A percentile compares a stretch with the other conserved stretches of the same genome.
These are phyloP conservation scores for Colletotrichum musicola DNA, from an alignment of 2,329 filamentous ascomycete genomes.

Conservation along the genomic window DNA sequence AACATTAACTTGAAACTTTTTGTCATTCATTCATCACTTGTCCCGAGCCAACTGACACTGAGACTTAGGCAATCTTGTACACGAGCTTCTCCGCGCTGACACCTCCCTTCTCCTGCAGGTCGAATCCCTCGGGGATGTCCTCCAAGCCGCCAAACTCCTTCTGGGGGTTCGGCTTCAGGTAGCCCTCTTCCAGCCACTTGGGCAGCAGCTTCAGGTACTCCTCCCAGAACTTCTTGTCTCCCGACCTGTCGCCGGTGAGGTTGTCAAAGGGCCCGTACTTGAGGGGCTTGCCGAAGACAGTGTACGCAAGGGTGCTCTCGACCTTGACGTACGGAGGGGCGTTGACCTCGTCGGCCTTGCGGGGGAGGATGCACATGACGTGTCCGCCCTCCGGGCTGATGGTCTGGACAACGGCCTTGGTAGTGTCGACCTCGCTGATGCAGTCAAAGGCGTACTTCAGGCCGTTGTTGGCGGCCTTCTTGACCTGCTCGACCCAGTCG, in stretches of 20 bases:
- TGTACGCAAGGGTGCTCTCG: conserved; percentile 35
- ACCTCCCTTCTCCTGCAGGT: conserved; percentile 27
- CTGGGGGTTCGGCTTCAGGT: conserved; percentile 30
- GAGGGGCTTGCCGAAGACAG: conserved; percentile 25
- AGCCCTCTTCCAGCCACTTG: conserved; percentile 24
- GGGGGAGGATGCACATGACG: conserved; percentile 45
- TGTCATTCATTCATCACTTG: background rate
- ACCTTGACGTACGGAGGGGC: conserved; percentile 32
- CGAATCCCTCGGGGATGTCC: conserved; percentile 32
- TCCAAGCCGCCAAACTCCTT: conserved; percentile 31
- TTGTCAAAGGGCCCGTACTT: conserved; percentile 25
- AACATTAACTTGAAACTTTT: no score
- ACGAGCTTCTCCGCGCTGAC: conserved; percentile 35
- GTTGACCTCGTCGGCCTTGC: conserved; percentile 33
- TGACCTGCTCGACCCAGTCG: conserved; percentile 32
- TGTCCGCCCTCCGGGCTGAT: conserved; percentile 45
- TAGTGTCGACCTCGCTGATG: conserved; percentile 48
- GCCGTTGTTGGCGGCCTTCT: conserved; percentile 41
- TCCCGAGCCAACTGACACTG: background rate
- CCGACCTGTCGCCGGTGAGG: conserved; percentile 13
- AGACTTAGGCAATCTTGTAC: conserved; percentile 21
- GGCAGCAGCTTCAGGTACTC: conserved; percentile 23
- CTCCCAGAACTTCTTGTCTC: conserved; percentile 36
- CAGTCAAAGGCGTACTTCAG: conserved; percentile 46
- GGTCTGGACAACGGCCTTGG: conserved; percentile 44